These are phyloP conservation scores for Mycena latifolia DNA, from an alignment of 768 basidiomycete species.

Conservation along the genomic window DNA sequence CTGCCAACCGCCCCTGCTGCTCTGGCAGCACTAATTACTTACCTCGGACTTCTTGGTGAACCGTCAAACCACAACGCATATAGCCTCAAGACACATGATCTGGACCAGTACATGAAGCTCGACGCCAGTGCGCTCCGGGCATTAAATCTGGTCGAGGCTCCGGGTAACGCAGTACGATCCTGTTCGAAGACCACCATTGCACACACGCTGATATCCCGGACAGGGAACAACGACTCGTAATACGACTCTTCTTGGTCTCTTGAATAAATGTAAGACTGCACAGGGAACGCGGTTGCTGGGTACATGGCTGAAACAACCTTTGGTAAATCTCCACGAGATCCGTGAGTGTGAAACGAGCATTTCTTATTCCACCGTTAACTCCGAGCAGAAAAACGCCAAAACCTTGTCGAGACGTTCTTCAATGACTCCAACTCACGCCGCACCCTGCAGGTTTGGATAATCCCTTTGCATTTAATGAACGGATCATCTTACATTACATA, in stretches of 20 bases:
- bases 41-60: constrained; percentile 85
- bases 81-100: constrained; percentile 87
- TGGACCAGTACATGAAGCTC: constrained; percentile 94
- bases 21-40: constrained; percentile 83
- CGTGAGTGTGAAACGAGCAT: constrained; percentile 58
- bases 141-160: constrained; percentile 83
- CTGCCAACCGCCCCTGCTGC: constrained; percentile 85
- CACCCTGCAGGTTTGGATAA: constrained; percentile 72
- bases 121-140: constrained; percentile 96
- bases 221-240: constrained; percentile 79
- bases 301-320: constrained; percentile 95
- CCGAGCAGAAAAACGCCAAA: constrained; percentile 82
- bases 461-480: neutral
- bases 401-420: constrained; percentile 88
- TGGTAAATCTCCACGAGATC: constrained; percentile 95
- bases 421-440: constrained; percentile 81
- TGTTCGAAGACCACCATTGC: neutral
- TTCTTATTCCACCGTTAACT: neutral
- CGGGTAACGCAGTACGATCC: constrained; percentile 63
- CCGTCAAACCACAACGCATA: constrained; percentile 84
- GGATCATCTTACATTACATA: constrained; percentile 42
- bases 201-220: constrained; percentile 7
- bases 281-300: constrained; percentile 92
- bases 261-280: constrained; percentile 97
- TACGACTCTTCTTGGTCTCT: constrained; percentile 87